Conservation (phyloP, 1,284 basidiomycete species). For the Trichosporon ovoides region DNA sequence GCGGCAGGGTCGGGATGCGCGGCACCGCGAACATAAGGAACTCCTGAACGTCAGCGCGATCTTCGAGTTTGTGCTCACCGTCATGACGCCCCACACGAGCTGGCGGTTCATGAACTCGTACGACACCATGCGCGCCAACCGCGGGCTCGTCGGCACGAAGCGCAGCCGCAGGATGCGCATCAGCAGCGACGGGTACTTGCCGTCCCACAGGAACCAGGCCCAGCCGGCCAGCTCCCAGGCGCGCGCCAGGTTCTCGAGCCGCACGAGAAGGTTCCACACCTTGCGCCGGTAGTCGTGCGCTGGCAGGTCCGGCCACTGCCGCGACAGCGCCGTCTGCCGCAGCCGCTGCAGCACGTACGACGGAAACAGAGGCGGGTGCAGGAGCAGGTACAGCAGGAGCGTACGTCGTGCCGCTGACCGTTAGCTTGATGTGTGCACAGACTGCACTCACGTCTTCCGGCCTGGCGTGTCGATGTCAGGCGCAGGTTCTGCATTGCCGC, state of each 20-base stretch:
- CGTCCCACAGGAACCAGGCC: slow-evolving; percentile 76
- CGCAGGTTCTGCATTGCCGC: slow-evolving; percentile 80
- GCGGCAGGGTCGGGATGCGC: slow-evolving; percentile 59
- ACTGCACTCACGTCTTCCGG: slow-evolving; percentile 14
- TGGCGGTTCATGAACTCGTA: slow-evolving; percentile 99
- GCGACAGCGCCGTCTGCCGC: slow-evolving; percentile 68
- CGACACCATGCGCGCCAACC: slow-evolving; percentile 77
- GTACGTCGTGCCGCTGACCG: slow-evolving; percentile 48
- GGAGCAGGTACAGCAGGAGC: slow-evolving; percentile 62
- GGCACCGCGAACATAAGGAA: slow-evolving; percentile 91
- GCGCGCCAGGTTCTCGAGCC: slow-evolving; percentile 62
- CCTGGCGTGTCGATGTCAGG: slow-evolving; percentile 25
- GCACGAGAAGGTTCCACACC: slow-evolving; percentile 67
- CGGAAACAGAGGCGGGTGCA: slow-evolving; percentile 63
- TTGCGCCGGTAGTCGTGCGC: slow-evolving; percentile 67
- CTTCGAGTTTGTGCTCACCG: slow-evolving; percentile 55
- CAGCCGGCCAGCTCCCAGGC: slow-evolving; percentile 67
- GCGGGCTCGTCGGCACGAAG: slow-evolving; percentile 66
- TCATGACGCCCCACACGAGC: slow-evolving; percentile 98
- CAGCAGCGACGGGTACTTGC: slow-evolving; percentile 77
- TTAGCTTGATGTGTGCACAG: too few relatives aligned
- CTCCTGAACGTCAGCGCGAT: slow-evolving; percentile 59
- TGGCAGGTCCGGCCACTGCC: slow-evolving; percentile 84
- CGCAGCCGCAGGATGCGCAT: slow-evolving; percentile 76
- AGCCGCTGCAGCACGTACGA: slow-evolving; percentile 74